These are phyloP conservation scores for Colletotrichum sp. DNA, from an alignment of 2,329 filamentous ascomycete genomes.

Conservation along the genomic window DNA sequence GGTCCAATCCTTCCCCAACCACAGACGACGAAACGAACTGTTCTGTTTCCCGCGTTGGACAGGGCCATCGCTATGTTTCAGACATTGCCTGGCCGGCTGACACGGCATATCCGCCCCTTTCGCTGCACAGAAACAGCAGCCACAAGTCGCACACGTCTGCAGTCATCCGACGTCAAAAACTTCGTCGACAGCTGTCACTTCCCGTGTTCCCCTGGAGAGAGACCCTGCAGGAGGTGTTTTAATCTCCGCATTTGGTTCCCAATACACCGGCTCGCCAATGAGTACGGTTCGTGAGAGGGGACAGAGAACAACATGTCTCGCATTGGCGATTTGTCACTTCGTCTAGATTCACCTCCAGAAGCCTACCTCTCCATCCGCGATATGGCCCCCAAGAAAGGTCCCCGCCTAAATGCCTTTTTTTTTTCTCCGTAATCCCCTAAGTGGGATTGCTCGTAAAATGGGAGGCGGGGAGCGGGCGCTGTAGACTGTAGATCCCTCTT, in stretches of 20 bases:
- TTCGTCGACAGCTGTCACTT: constrained; percentile 11
- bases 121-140: neutral
- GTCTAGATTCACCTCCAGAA: neutral
- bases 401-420: neutral
- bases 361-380: neutral
- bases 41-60: neutral
- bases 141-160: neutral
- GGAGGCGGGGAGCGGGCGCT: neutral
- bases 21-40: neutral
- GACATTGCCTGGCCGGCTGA: neutral
- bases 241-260: constrained; percentile 1
- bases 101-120: constrained; percentile 1
- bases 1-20: neutral
- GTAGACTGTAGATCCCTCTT: neutral
- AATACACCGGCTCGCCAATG: neutral
- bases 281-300: neutral
- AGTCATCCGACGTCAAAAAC: constrained; percentile 11
- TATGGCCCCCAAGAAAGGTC: neutral
- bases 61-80: neutral
- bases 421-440: neutral
- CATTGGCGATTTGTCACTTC: neutral
- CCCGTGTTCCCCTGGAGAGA: neutral
- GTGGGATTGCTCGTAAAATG: neutral
- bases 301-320: neutral
- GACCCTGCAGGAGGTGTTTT: constrained; percentile 8